These are phyloP conservation scores for Microbotryum saponariae DNA, from an alignment of 1,284 basidiomycete species.

Conservation along the genomic window DNA sequence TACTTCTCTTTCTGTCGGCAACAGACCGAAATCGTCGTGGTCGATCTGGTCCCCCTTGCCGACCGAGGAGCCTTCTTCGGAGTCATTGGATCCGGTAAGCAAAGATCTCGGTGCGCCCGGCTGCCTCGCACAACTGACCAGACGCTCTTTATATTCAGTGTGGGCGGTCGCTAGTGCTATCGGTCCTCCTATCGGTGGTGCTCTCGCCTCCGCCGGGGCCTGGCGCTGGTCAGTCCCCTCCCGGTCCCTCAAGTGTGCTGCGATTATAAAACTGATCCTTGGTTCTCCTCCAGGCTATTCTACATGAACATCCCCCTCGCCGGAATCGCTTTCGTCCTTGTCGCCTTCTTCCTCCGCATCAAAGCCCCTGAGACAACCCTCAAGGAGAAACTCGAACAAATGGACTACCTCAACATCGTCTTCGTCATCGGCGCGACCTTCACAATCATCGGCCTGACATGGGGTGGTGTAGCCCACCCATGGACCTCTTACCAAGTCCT, in stretches of 20 bases:
- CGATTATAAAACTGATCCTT: slow-evolving; percentile 5
- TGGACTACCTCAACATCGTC: slow-evolving; percentile 38
- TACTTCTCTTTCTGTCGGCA: neutral
- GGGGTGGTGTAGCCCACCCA: slow-evolving; percentile 39
- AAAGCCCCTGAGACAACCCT: slow-evolving; percentile 36
- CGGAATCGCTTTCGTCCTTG: slow-evolving; percentile 25
- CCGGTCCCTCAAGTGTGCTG: slow-evolving; percentile 6
- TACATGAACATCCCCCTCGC: slow-evolving; percentile 31
- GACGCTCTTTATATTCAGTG: neutral
- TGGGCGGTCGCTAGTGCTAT: slow-evolving; percentile 27
- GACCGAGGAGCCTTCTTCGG: slow-evolving; percentile 33
- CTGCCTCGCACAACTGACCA: neutral
- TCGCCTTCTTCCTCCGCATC: slow-evolving; percentile 34
- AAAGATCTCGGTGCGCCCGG: too few species aligned
- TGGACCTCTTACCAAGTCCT: slow-evolving; percentile 40
- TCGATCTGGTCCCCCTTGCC: slow-evolving; percentile 31
- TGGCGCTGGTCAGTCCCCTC: slow-evolving; percentile 46
- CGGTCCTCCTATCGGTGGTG: slow-evolving; percentile 44
- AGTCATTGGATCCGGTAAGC: slow-evolving; percentile 20
- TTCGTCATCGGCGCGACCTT: slow-evolving; percentile 24
- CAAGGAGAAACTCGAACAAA: slow-evolving; percentile 35
- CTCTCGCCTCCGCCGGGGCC: slow-evolving; percentile 39
- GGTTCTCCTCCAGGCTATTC: slow-evolving; percentile 16
- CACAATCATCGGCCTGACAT: slow-evolving; percentile 39
- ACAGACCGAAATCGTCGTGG: slow-evolving; percentile 25